Evolutionary conservation across 2,329 filamentous ascomycete genomes (phyloP).

Genomic region (Aspergillus pseudoviridinutans): DNA sequence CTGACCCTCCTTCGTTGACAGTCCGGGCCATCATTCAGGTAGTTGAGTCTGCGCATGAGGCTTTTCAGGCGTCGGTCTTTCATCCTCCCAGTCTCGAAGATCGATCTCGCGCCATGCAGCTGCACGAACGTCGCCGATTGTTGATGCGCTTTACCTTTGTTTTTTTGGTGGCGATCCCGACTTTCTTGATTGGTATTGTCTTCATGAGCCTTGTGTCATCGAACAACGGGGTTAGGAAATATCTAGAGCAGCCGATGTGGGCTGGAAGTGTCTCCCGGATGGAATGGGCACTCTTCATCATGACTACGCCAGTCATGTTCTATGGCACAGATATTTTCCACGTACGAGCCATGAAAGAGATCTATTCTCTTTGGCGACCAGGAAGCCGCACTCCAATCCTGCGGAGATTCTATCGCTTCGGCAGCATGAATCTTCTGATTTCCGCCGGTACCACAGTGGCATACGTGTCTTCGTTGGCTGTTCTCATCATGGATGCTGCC

Average conservation of each 20-base stretch:
- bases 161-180: constrained; percentile 68
- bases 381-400: constrained; percentile 69
- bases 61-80: constrained; percentile 66
- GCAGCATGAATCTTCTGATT: constrained; percentile 94
- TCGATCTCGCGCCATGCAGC: constrained; percentile 67
- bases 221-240: constrained; percentile 56
- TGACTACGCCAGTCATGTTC: constrained; percentile 84
- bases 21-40: constrained; percentile 68
- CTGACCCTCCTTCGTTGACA: constrained; percentile 65
- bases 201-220: constrained; percentile 78
- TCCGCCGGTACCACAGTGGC: constrained; percentile 84
- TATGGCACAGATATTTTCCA: constrained; percentile 86
- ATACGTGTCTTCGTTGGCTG: constrained; percentile 75
- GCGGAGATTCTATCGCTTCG: constrained; percentile 82
- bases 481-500: constrained; percentile 61
- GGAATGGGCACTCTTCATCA: constrained; percentile 74
- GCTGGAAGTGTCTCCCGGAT: constrained; percentile 67
- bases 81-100: constrained; percentile 82
- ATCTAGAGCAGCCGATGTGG: constrained; percentile 66
- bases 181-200: constrained; percentile 81
- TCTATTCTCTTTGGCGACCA: constrained; percentile 71
- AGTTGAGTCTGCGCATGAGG: constrained; percentile 63
- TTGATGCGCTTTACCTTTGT: constrained; percentile 68
- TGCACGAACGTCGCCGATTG: constrained; percentile 64
- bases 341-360: constrained; percentile 69